These are phyloP conservation scores for Curvularia spicifera DNA, from an alignment of 2,329 filamentous ascomycete genomes.

Conservation along the genomic window DNA sequence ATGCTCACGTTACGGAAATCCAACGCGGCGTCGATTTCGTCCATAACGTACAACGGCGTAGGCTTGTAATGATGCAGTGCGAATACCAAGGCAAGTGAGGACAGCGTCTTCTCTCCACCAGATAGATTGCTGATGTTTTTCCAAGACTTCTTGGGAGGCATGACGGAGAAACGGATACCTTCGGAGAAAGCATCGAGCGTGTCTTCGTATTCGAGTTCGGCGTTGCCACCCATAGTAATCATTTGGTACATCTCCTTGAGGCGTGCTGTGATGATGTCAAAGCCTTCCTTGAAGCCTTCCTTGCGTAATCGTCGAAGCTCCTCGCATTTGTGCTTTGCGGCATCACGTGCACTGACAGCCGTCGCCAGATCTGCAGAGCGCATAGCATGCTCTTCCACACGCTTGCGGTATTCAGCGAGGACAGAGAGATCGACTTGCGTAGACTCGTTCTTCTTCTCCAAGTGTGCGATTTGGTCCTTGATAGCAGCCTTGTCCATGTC, in stretches of 20 bases:
- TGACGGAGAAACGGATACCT: constrained; percentile 95
- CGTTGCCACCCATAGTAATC: constrained; percentile 99
- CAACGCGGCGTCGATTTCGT: constrained; percentile 97
- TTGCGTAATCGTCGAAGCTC: constrained; percentile 87
- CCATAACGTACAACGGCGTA: constrained; percentile 98
- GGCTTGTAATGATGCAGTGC: constrained; percentile 98
- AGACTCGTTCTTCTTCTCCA: constrained; percentile 81
- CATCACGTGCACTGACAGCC: constrained; percentile 79
- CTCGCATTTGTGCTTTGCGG: constrained; percentile 89
- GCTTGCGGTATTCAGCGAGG: constrained; percentile 83
- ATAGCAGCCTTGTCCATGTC: constrained; percentile 68
- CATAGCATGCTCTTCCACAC: constrained; percentile 80
- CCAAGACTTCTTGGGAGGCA: constrained; percentile 99
- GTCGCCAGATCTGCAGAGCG: constrained; percentile 83
- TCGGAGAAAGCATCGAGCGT: constrained; percentile 95
- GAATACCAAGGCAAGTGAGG: constrained; percentile 93
- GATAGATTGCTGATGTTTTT: constrained; percentile 98
- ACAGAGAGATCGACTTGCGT: constrained; percentile 86
- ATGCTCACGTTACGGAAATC: constrained; percentile 99
- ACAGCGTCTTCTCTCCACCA: constrained; percentile 96
- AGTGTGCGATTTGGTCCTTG: constrained; percentile 68
- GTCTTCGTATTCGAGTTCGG: constrained; percentile 95
- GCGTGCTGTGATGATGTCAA: constrained; percentile 88
- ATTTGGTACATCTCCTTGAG: constrained; percentile 99
- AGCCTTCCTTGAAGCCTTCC: constrained; percentile 98